These are phyloP conservation scores for Podaxis carcinomalis DNA, from an alignment of 768 basidiomycete genomes.

Conservation along the genomic window DNA sequence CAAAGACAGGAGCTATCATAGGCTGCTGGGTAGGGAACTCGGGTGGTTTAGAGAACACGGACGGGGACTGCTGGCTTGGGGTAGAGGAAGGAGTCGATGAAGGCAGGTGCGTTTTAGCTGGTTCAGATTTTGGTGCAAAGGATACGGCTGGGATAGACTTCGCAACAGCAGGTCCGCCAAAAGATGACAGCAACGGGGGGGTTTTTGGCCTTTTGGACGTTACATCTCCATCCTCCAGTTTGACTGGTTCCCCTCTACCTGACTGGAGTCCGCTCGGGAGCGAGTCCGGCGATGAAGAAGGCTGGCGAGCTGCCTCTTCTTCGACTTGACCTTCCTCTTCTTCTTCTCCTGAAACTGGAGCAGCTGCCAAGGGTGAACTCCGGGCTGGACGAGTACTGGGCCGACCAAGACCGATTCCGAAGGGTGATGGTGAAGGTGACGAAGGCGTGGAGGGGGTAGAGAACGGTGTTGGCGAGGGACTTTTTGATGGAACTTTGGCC, in stretches of 20 bases:
- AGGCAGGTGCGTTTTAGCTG: slow-evolving; percentile 12
- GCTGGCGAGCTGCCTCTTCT: slow-evolving; percentile 14
- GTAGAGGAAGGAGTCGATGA: slow-evolving; percentile 9
- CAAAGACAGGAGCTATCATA: background rate
- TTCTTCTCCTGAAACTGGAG: slow-evolving; percentile 40
- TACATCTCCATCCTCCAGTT: slow-evolving; percentile 20
- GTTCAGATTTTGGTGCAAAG: slow-evolving; percentile 6
- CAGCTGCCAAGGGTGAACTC: slow-evolving; percentile 73
- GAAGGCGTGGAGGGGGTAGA: slow-evolving; percentile 26
- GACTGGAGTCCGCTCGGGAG: slow-evolving; percentile 31
- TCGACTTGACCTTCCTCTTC: slow-evolving; percentile 26
- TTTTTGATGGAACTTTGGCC: slow-evolving; percentile 29
- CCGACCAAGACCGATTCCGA: slow-evolving; percentile 47
- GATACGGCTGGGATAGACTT: slow-evolving; percentile 3
- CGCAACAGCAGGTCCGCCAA: background rate
- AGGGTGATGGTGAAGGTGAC: slow-evolving; percentile 30
- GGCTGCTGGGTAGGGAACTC: slow-evolving; percentile 7
- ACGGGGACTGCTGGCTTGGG: background rate
- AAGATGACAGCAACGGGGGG: slow-evolving; percentile 38
- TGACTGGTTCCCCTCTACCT: background rate
- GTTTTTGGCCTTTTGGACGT: slow-evolving; percentile 42
- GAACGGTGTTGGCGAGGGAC: slow-evolving; percentile 24
- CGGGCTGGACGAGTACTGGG: slow-evolving; percentile 63
- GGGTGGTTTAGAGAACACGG: slow-evolving; percentile 11
- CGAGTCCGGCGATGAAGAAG: slow-evolving; percentile 17